These are phyloP conservation scores for Heliamphora exappendiculata DNA, from an alignment of 148 eudicot genomes.

Conservation along the genomic window DNA sequence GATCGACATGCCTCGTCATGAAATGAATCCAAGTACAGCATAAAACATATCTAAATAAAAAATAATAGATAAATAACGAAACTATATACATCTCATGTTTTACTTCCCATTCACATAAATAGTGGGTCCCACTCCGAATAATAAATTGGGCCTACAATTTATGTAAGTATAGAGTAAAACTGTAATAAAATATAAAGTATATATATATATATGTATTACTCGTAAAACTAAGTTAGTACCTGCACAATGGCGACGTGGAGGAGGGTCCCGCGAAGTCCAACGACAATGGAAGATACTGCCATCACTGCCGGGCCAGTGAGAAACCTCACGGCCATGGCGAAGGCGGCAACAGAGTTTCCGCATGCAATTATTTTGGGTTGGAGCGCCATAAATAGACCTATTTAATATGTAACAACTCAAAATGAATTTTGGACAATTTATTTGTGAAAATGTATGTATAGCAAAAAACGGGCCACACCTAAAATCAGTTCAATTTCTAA, in stretches of 20 bases:
- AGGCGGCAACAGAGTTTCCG: constrained; percentile 67
- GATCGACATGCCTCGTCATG: background rate
- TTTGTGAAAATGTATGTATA: too few relatives aligned
- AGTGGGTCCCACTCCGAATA: too few relatives aligned
- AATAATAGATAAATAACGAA: background rate
- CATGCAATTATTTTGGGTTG: constrained; percentile 93
- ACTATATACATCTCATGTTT: too few relatives aligned
- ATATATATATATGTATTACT: too few relatives aligned
- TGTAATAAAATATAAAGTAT: too few relatives aligned
- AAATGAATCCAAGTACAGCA: background rate
- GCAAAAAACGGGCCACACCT: too few relatives aligned
- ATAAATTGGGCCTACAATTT: too few relatives aligned
- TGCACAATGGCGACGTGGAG: constrained; percentile 81
- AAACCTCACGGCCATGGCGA: constrained; percentile 80
- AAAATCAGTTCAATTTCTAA: too few relatives aligned
- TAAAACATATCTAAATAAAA: background rate
- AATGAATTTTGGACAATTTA: too few relatives aligned
- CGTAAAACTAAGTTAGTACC: constrained; percentile 33
- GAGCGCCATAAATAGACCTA: constrained; percentile 90
- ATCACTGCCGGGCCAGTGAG: constrained; percentile 79
- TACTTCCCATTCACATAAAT: too few relatives aligned
- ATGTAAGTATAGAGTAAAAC: too few relatives aligned
- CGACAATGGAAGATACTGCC: constrained; percentile 68
- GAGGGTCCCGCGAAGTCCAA: constrained; percentile 77
- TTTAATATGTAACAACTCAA: background rate